Conservation (phyloP, 2,329 filamentous ascomycete genomes). For the Talaromyces sp. region DNA sequence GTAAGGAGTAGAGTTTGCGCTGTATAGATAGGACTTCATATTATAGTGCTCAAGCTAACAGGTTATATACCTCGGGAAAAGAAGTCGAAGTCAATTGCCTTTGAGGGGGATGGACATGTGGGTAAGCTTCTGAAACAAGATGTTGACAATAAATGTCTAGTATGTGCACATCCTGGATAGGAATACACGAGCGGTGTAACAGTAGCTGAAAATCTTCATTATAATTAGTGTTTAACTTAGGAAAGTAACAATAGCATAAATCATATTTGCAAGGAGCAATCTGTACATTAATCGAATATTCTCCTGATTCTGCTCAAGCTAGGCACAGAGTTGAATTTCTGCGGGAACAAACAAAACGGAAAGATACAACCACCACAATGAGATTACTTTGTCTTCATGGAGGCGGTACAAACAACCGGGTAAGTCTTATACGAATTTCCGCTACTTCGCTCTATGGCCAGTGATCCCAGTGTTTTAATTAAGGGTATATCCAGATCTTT, state of each 20-base stretch:
- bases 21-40: background rate
- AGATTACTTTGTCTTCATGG: background rate
- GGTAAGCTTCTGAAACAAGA: background rate
- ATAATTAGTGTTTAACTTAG: background rate
- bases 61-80: background rate
- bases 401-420: background rate
- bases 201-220: background rate
- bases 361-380: background rate
- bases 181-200: background rate
- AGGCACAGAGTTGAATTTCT: background rate
- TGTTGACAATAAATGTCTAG: background rate
- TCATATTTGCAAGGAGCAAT: background rate
- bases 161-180: background rate
- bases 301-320: background rate
- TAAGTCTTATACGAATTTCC: background rate
- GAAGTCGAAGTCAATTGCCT: background rate
- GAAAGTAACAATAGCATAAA: background rate
- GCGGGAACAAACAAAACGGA: background rate
- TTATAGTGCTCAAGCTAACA: background rate
- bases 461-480: background rate
- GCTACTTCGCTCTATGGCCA: background rate
- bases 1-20: background rate
- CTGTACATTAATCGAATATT: background rate
- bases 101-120: background rate
- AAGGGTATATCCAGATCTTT: background rate